These are phyloP conservation scores for Macrotyloma uniflorum DNA, from an alignment of 306 rosid genomes.

Conservation along the genomic window DNA sequence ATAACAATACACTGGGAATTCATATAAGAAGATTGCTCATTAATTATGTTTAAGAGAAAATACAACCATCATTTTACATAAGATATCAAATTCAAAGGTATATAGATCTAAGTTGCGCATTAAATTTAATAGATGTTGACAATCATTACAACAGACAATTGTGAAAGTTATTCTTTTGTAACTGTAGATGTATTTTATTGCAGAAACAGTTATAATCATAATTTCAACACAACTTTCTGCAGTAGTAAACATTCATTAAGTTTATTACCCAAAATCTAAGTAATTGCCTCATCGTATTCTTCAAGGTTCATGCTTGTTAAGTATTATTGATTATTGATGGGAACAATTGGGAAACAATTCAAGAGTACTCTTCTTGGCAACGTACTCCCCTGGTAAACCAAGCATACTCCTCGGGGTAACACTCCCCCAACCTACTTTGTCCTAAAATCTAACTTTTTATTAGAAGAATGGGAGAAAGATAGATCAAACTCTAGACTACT, in stretches of 20 bases:
- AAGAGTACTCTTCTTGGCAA: neutral
- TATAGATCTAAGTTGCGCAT: constrained; percentile 17
- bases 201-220: constrained; percentile 26
- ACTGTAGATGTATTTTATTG: neutral
- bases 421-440: neutral
- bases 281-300: neutral
- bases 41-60: constrained; percentile 7
- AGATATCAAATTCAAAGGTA: constrained; percentile 4
- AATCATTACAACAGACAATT: neutral
- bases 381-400: neutral
- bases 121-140: constrained; percentile 20
- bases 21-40: constrained; percentile 21
- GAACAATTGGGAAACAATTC: neutral
- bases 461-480: neutral
- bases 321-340: neutral
- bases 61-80: constrained; percentile 21
- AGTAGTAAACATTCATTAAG: constrained; percentile 17
- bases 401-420: neutral
- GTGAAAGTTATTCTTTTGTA: no score
- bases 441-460: neutral
- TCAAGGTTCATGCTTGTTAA: constrained; percentile 16
- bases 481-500: neutral
- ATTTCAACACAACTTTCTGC: neutral
- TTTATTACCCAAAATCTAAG: constrained; percentile 8
- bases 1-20: constrained; percentile 83